Percentiles rank a stretch among this genome's conserved stretches.
Evolutionary conservation across 2,329 filamentous ascomycete genomes (phyloP).

Genomic region (Monilinia aucupariae): DNA sequence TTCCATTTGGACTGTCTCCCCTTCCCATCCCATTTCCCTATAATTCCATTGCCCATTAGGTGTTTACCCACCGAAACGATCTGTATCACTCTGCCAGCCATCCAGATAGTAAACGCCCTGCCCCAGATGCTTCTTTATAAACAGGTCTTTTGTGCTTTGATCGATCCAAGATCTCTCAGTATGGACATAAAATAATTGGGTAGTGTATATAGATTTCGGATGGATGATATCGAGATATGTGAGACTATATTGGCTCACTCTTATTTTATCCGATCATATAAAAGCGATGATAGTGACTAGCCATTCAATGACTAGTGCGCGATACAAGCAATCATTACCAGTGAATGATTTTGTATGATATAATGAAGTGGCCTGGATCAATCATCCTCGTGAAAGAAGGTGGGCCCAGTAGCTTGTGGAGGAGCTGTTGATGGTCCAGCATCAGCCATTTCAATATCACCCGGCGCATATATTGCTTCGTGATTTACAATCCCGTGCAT

Average conservation of each 20-base stretch:
- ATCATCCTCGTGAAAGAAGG: constrained; percentile 34
- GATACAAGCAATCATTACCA: not conserved
- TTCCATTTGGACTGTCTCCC: constrained; percentile 1
- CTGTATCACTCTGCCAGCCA: constrained; percentile 5
- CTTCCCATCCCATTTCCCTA: not conserved
- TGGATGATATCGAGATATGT: not conserved
- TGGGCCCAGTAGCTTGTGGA: constrained; percentile 28
- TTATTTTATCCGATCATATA: not conserved
- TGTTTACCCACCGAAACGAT: constrained; percentile 2
- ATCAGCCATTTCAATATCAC: constrained; percentile 33
- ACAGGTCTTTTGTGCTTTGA: constrained; percentile 5
- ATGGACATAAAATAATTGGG: constrained; percentile 2
- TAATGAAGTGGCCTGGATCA: constrained; percentile 8
- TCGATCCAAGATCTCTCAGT: constrained; percentile 2
- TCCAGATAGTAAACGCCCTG: constrained; percentile 6
- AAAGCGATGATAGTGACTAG: not conserved
- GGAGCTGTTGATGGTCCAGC: constrained; percentile 32
- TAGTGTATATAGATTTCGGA: not conserved
- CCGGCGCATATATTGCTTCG: constrained; percentile 21
- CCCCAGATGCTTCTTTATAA: constrained; percentile 10
- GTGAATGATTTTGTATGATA: not conserved
- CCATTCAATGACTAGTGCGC: not conserved
- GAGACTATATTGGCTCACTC: not conserved
- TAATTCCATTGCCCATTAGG: not conserved
- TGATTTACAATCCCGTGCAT: constrained; percentile 26